Evolutionary conservation across 768 basidiomycete genomes (phyloP).

Genomic region (Paxillus involutus): DNA sequence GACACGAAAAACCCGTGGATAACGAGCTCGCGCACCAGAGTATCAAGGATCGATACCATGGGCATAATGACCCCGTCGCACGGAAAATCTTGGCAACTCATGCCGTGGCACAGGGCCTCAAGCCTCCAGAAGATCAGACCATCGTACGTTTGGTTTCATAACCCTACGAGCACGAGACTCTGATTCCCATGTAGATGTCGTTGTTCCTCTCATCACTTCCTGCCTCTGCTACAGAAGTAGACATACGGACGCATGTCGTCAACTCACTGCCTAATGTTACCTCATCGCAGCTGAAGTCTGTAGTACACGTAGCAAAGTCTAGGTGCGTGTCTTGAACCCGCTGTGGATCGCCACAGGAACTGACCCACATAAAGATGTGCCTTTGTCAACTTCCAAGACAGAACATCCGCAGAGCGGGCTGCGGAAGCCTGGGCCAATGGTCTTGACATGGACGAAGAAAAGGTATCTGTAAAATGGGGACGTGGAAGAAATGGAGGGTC

Average conservation of each 20-base stretch:
- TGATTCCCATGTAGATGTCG: slow-evolving; percentile 57
- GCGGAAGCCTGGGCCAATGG: slow-evolving; percentile 92
- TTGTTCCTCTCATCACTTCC: slow-evolving; percentile 84
- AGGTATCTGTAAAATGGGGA: slow-evolving; percentile 84
- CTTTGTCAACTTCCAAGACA: slow-evolving; percentile 90
- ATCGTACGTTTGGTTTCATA: slow-evolving; percentile 58
- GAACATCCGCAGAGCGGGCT: slow-evolving; percentile 80
- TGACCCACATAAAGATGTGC: slow-evolving; percentile 64
- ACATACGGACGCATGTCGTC: slow-evolving; percentile 69
- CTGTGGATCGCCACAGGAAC: not conserved
- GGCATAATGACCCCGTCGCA: slow-evolving; percentile 91
- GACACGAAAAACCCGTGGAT: slow-evolving; percentile 87
- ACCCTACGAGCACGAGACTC: not conserved
- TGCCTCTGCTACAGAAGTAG: slow-evolving; percentile 64
- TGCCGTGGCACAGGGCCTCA: slow-evolving; percentile 79
- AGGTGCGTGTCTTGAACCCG: slow-evolving; percentile 41
- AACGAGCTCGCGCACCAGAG: slow-evolving; percentile 89
- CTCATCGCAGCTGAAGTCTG: slow-evolving; percentile 70
- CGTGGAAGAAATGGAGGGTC: slow-evolving; percentile 54
- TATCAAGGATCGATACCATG: slow-evolving; percentile 92
- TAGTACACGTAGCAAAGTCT: slow-evolving; percentile 84
- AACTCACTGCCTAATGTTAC: slow-evolving; percentile 64
- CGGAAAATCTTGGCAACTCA: slow-evolving; percentile 81
- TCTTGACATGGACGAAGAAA: slow-evolving; percentile 79
- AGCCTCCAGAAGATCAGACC: slow-evolving; percentile 83